A percentile compares a stretch with the other conserved stretches of the same genome.
Conservation (phyloP, 2,329 filamentous ascomycete species). For the Mycosphaerella sp. region DNA sequence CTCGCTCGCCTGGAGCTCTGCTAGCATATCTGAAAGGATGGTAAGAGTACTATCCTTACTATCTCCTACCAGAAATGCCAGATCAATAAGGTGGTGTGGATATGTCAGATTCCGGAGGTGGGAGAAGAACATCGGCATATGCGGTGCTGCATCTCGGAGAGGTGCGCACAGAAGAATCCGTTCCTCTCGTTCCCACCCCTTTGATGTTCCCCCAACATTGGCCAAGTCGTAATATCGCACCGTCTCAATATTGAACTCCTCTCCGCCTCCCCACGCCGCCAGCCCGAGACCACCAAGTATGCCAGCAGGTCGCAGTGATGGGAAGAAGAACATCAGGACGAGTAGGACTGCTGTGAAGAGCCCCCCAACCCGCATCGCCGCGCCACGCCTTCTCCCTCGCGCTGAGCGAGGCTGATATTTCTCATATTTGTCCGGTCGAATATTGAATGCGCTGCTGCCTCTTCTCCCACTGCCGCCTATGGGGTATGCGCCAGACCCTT, state of each 20-base stretch:
- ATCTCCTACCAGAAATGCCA: constrained; percentile 94
- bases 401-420: constrained; percentile 75
- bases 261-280: constrained; percentile 47
- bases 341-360: constrained; percentile 52
- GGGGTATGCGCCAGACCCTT: constrained; percentile 37
- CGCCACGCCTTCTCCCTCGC: constrained; percentile 61
- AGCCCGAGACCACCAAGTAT: constrained; percentile 58
- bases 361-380: constrained; percentile 62
- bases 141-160: constrained; percentile 82
- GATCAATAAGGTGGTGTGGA: constrained; percentile 89
- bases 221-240: constrained; percentile 95
- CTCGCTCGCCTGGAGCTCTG: constrained; percentile 70
- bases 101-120: constrained; percentile 96
- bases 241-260: constrained; percentile 79
- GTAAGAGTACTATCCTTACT: constrained; percentile 86
- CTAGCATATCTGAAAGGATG: constrained; percentile 67
- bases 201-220: constrained; percentile 82
- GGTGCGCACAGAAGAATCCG: constrained; percentile 92
- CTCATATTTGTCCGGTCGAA: constrained; percentile 78
- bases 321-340: constrained; percentile 65
- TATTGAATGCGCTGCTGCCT: constrained; percentile 51
- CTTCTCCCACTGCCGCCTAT: constrained; percentile 46
- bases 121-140: constrained; percentile 97
- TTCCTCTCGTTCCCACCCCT: constrained; percentile 94
- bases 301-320: constrained; percentile 59